A percentile compares a stretch with the other conserved stretches of the same genome.
Evolutionary conservation across 495 filamentous ascomycete species (phyloP).

Genomic region (Aspergillus nidulans): DNA sequence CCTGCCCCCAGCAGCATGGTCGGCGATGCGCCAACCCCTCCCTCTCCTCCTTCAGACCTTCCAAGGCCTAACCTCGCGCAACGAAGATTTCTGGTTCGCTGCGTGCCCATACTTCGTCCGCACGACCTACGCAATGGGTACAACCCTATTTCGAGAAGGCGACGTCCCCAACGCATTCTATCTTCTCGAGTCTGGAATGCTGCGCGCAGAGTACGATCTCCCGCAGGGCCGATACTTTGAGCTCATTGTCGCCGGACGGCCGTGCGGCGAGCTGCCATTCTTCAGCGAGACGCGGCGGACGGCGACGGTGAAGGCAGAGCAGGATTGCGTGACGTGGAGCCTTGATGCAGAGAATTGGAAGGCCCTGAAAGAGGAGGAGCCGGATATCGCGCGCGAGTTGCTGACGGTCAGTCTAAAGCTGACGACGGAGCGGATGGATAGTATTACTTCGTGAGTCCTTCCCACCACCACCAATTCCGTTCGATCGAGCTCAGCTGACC

Average conservation of each 20-base stretch:
- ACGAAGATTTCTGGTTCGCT: slow-evolving; percentile 93
- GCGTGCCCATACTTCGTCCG: slow-evolving; percentile 66
- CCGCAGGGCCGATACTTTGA: slow-evolving; percentile 87
- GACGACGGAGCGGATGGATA: slow-evolving; percentile 83
- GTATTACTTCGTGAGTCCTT: slow-evolving; percentile 70
- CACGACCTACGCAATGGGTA: slow-evolving; percentile 60
- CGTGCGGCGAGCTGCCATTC: slow-evolving; percentile 93
- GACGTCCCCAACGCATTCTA: slow-evolving; percentile 76
- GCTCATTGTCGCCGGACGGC: slow-evolving; percentile 89
- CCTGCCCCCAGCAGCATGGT: slow-evolving; percentile 57
- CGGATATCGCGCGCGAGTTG: slow-evolving; percentile 77
- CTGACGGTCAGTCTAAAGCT: slow-evolving; percentile 80
- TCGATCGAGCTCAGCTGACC: too few relatives aligned
- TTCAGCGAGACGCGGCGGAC: slow-evolving; percentile 86
- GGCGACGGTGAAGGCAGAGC: slow-evolving; percentile 78
- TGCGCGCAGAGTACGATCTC: slow-evolving; percentile 82
- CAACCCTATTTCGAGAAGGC: slow-evolving; percentile 70
- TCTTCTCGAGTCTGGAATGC: slow-evolving; percentile 82
- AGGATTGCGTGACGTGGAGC: slow-evolving; percentile 77
- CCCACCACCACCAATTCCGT: too few relatives aligned
- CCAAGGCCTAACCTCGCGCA: slow-evolving; percentile 66
- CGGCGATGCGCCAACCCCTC: slow-evolving; percentile 80
- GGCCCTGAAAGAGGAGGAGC: slow-evolving; percentile 60
- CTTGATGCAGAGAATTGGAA: slow-evolving; percentile 67
- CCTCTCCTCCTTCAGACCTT: slow-evolving; percentile 91